phyloP scores from a whole-genome alignment of 1,284 basidiomycete genomes.

The Austroboletus rostrupii region DNA sequence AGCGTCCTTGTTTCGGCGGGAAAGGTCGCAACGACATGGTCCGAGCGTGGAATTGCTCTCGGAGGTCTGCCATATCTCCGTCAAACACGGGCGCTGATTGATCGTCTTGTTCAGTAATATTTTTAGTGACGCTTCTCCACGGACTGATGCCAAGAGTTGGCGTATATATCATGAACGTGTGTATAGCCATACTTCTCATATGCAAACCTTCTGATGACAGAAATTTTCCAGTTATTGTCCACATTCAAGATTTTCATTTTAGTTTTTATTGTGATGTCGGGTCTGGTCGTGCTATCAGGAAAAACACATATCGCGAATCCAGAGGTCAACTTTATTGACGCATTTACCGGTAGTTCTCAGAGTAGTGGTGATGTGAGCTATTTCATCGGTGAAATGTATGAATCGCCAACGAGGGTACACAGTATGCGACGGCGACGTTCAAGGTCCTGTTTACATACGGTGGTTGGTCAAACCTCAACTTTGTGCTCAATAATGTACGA shows the following conservation, averaged over 20 bases:
- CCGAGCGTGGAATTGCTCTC: conserved; percentile 52
- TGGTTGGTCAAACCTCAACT: conserved; percentile 53
- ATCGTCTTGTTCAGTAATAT: conserved; percentile 33
- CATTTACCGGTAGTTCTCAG: conserved; percentile 47
- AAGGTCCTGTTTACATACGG: conserved; percentile 56
- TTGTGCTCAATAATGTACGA: conserved; percentile 53
- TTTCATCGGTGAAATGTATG: fast-evolving
- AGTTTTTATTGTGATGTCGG: conserved; percentile 26
- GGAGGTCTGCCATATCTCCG: conserved; percentile 36
- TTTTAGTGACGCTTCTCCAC: conserved; percentile 45
- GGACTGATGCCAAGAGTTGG: conserved; percentile 43
- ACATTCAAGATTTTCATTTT: conserved; percentile 28
- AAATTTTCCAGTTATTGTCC: conserved; percentile 12
- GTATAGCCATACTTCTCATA: not conserved
- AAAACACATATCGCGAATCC: conserved; percentile 41
- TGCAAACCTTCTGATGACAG: not conserved
- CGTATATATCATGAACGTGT: conserved; percentile 47
- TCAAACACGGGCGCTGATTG: not conserved
- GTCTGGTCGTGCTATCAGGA: conserved; percentile 51
- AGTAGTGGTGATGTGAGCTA: conserved; percentile 40
- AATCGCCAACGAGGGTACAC: not conserved
- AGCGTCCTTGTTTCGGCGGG: conserved; percentile 49
- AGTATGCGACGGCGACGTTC: conserved; percentile 58
- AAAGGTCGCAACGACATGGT: conserved; percentile 42
- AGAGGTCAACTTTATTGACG: conserved; percentile 43